phyloP scores from a whole-genome alignment of 495 filamentous ascomycete species.

The Hypoxylon intermedium region DNA sequence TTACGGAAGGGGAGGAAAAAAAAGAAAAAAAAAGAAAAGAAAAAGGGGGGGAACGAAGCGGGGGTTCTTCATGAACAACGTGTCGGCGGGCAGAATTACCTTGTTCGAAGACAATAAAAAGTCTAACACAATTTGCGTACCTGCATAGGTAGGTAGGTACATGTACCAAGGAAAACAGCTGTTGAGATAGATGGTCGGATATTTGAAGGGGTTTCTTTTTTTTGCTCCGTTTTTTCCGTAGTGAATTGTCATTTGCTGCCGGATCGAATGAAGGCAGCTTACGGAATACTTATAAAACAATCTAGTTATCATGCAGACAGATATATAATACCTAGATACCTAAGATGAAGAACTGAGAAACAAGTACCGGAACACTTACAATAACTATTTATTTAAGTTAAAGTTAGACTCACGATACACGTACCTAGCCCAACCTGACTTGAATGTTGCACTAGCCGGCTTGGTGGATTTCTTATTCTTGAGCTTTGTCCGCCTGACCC shows the following conservation, averaged over 20 bases:
- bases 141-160: not conserved
- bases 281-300: no score
- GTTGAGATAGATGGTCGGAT: not conserved
- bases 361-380: no score
- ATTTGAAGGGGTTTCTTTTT: not conserved
- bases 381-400: not conserved
- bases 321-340: no score
- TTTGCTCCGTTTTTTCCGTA: not conserved
- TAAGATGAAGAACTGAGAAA: no score
- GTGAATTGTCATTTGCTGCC: not conserved
- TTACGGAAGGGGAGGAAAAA: constrained; percentile 12
- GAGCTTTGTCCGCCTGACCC: constrained; percentile 18
- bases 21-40: constrained; percentile 1
- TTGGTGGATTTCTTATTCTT: constrained; percentile 11
- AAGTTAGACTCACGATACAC: constrained; percentile 10
- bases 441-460: constrained; percentile 7
- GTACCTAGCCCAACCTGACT: constrained; percentile 2
- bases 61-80: constrained; percentile 1
- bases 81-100: constrained; percentile 4
- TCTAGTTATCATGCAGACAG: no score
- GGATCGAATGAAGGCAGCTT: not conserved
- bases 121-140: not conserved
- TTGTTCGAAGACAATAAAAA: constrained; percentile 2
- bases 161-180: constrained; percentile 12
- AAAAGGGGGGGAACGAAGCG: no score